Conservation (phyloP, 139 green algal genomes). For the Trebouxia sp. region DNA sequence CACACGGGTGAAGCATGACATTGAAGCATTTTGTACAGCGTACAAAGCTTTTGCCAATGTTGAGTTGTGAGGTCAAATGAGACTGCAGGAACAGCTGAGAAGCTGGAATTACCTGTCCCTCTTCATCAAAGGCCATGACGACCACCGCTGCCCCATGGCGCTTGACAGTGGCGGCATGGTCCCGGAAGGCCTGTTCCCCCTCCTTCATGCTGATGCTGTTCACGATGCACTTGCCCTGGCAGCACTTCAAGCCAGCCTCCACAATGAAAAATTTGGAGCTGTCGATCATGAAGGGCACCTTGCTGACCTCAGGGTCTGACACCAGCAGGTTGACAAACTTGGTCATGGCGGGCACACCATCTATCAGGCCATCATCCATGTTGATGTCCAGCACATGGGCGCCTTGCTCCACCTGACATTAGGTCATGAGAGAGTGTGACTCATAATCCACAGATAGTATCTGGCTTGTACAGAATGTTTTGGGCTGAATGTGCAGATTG, state of each 20-base stretch:
- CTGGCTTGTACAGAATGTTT: too few species aligned
- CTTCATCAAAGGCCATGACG: constrained; percentile 99
- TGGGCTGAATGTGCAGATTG: too few species aligned
- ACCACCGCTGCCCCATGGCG: constrained; percentile 93
- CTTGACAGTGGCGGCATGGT: constrained; percentile 81
- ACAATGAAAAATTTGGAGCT: constrained; percentile 97
- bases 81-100: background rate
- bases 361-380: constrained; percentile 98
- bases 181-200: constrained; percentile 91
- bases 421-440: too few species aligned
- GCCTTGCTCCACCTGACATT: constrained; percentile 70
- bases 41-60: too few species aligned
- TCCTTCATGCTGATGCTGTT: constrained; percentile 99
- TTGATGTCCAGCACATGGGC: constrained; percentile 98
- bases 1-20: too few species aligned
- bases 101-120: constrained; percentile 78
- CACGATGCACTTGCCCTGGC: constrained; percentile 97
- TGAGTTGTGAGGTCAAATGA: too few species aligned
- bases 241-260: constrained; percentile 96
- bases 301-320: constrained; percentile 91
- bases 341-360: constrained; percentile 93
- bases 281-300: constrained; percentile 99
- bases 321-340: constrained; percentile 97
- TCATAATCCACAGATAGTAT: too few species aligned
- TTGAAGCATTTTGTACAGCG: too few species aligned